These are phyloP conservation scores for Colletotrichum sp. DNA, from an alignment of 2,329 filamentous ascomycete genomes.

Conservation along the genomic window DNA sequence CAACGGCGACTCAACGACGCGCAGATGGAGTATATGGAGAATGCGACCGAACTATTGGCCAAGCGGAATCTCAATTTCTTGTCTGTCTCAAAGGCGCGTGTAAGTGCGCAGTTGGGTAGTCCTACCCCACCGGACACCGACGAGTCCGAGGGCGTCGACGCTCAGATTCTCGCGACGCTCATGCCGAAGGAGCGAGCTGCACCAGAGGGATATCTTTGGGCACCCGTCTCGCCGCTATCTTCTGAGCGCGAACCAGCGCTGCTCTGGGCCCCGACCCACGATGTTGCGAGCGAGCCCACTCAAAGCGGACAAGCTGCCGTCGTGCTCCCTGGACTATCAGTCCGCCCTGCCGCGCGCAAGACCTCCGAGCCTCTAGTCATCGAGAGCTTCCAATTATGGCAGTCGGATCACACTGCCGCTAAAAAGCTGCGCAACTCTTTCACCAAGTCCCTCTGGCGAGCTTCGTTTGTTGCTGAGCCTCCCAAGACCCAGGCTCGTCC, in stretches of 20 bases:
- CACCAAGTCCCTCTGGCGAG: conserved; percentile 34
- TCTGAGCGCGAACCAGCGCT: conserved; percentile 8
- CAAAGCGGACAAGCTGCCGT: not conserved
- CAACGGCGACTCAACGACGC: conserved; percentile 51
- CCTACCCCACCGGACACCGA: conserved; percentile 62
- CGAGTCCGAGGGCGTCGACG: conserved; percentile 44
- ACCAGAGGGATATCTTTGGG: conserved; percentile 10
- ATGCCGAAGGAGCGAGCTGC: conserved; percentile 18
- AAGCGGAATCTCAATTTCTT: conserved; percentile 43
- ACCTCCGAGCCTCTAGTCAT: conserved; percentile 36
- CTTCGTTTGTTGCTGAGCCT: conserved; percentile 15
- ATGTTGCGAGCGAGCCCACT: not conserved
- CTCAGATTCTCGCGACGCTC: conserved; percentile 18
- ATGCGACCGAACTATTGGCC: conserved; percentile 40
- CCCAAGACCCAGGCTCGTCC: conserved; percentile 42
- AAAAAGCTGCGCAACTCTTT: conserved; percentile 18
- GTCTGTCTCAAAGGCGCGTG: conserved; percentile 31
- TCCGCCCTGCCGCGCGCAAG: conserved; percentile 41
- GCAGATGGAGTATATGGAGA: conserved; percentile 48
- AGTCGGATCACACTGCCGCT: conserved; percentile 27
- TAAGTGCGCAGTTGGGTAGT: conserved; percentile 44
- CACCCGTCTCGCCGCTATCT: not conserved
- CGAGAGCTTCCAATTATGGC: conserved; percentile 44
- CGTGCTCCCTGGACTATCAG: conserved; percentile 32
- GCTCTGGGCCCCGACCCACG: conserved; percentile 2